These are phyloP conservation scores for Filobasidium wieringae DNA, from an alignment of 768 basidiomycete species.

Conservation along the genomic window DNA sequence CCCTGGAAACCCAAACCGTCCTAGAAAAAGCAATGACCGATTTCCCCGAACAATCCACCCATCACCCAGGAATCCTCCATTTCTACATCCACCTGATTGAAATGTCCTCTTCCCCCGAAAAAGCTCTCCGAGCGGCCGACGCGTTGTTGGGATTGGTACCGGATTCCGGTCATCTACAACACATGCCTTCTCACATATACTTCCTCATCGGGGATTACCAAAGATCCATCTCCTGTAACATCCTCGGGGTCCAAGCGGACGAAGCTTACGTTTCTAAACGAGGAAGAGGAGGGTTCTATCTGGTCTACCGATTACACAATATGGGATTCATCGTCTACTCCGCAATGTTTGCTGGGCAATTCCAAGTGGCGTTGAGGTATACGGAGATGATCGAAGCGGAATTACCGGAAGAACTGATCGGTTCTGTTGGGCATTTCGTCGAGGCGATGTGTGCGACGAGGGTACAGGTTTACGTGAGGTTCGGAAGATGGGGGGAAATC, in stretches of 20 bases:
- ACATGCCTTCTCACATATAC: conserved; percentile 34
- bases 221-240: conserved; percentile 23
- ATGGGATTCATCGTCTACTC: conserved; percentile 24
- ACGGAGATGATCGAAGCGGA: conserved; percentile 19
- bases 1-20: conserved; percentile 15
- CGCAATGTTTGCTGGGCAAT: conserved; percentile 28
- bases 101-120: conserved; percentile 24
- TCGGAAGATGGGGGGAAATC: conserved; percentile 29
- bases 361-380: conserved; percentile 14
- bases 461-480: conserved; percentile 25
- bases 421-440: conserved; percentile 2
- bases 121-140: conserved; percentile 22
- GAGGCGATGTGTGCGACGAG: conserved; percentile 11
- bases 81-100: conserved; percentile 30
- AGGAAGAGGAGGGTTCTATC: conserved; percentile 18
- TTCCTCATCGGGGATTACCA: conserved; percentile 31
- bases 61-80: conserved; percentile 26
- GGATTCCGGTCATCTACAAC: conserved; percentile 26
- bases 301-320: conserved; percentile 26
- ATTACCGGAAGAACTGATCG: conserved; percentile 8
- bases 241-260: conserved; percentile 19
- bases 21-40: conserved; percentile 17
- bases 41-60: neutral
- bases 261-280: conserved; percentile 16
- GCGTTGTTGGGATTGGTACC: conserved; percentile 20